Conservation (phyloP, 345 rosid species). For the Excoecaria agallocha region DNA sequence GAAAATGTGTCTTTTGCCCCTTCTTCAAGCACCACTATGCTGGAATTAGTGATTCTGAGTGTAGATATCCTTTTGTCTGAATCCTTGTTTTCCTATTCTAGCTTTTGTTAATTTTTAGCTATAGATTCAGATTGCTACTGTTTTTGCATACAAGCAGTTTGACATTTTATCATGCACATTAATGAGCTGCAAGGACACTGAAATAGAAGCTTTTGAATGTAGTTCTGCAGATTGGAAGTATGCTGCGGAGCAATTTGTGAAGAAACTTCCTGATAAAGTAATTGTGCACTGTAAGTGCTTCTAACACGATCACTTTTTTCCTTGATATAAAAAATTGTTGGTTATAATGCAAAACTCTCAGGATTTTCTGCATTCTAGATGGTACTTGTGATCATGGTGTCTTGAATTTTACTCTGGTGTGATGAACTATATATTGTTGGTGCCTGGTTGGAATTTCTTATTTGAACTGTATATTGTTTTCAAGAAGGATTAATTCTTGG, state of each 20-base stretch:
- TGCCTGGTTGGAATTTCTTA: neutral
- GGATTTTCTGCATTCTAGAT: neutral
- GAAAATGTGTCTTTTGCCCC: neutral
- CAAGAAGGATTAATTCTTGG: neutral
- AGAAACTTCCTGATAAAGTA: conserved; percentile 75
- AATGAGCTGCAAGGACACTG: neutral
- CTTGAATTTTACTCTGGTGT: neutral
- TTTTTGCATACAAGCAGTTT: neutral
- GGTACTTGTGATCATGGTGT: neutral
- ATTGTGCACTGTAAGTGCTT: conserved; percentile 76
- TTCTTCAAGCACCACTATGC: neutral
- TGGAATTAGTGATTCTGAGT: neutral
- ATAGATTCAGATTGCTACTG: neutral
- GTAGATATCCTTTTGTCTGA: neutral
- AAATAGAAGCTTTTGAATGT: conserved; percentile 6
- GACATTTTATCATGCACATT: neutral
- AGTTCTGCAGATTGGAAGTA: conserved; percentile 92
- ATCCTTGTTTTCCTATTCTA: neutral
- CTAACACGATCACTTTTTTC: neutral
- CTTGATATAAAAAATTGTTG: neutral
- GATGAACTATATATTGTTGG: neutral
- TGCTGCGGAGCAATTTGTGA: conserved; percentile 85
- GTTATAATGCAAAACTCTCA: no score
- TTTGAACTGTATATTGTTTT: neutral
- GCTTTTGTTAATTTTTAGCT: neutral